phyloP scores from a whole-genome alignment of 1,139 yeast species.

The Candida glucosophila region DNA sequence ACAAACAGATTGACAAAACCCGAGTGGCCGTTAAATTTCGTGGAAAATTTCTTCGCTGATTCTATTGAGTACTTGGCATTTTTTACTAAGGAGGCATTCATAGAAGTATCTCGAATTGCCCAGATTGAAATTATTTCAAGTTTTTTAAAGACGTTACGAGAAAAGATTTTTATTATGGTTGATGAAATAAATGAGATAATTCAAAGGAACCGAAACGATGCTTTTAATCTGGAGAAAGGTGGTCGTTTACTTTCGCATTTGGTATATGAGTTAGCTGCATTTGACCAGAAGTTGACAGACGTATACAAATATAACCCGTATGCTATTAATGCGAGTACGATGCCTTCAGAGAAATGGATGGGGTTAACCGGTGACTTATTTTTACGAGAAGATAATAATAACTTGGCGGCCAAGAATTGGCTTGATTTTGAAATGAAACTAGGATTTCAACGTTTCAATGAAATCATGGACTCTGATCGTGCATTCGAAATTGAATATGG shows the following conservation, averaged over 20 bases:
- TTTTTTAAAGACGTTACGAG: constrained; percentile 40
- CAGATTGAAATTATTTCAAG: constrained; percentile 49
- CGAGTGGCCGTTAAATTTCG: constrained; percentile 64
- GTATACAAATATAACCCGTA: constrained; percentile 51
- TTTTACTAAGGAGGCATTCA: constrained; percentile 12
- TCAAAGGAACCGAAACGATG: constrained; percentile 3
- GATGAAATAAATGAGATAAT: constrained; percentile 21
- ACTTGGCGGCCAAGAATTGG: constrained; percentile 43
- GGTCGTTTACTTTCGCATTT: constrained; percentile 53
- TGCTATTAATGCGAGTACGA: constrained; percentile 16
- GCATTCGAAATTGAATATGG: constrained; percentile 60
- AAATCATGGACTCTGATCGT: constrained; percentile 42
- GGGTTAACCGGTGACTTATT: constrained; percentile 56
- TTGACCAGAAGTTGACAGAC: constrained; percentile 48
- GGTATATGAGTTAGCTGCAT: constrained; percentile 48
- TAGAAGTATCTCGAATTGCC: constrained; percentile 14
- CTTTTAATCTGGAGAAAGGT: constrained; percentile 21
- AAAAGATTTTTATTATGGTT: constrained; percentile 30
- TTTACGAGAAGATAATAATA: constrained; percentile 25
- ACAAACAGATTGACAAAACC: constrained; percentile 71
- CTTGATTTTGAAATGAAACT: constrained; percentile 52
- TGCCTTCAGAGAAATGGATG: constrained; percentile 38
- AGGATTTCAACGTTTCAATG: constrained; percentile 50
- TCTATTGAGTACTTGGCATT: constrained; percentile 28
- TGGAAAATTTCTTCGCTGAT: constrained; percentile 41